phyloP scores from a whole-genome alignment of 495 filamentous ascomycete genomes.

The Oleoguttula mirabilis region DNA sequence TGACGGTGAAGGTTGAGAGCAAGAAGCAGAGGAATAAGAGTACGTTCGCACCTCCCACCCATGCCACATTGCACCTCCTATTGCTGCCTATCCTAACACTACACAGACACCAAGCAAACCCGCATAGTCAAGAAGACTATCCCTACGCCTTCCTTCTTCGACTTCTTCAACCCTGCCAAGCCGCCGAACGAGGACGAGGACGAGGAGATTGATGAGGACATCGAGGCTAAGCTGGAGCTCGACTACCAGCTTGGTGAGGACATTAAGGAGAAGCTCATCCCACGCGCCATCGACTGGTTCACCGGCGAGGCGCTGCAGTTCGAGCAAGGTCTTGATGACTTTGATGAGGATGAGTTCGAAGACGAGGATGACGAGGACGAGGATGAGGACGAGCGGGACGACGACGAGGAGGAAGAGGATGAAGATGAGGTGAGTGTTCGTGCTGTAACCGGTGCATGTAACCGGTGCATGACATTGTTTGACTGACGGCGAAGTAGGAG shows the following conservation, averaged over 20 bases:
- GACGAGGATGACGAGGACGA: slow-evolving; percentile 92
- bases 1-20: slow-evolving; percentile 88
- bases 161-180: slow-evolving; percentile 91
- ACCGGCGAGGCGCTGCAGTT: slow-evolving; percentile 96
- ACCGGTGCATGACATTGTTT: slow-evolving; percentile 16
- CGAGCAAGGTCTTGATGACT: slow-evolving; percentile 82
- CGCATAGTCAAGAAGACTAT: slow-evolving; percentile 98
- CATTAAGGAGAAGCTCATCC: slow-evolving; percentile 99
- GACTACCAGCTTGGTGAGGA: slow-evolving; percentile 99
- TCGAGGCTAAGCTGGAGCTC: slow-evolving; percentile 94
- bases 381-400: slow-evolving; percentile 74
- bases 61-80: not conserved
- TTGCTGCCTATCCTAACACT: not conserved
- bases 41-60: too few species aligned
- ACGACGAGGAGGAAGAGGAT: slow-evolving; percentile 77
- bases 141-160: slow-evolving; percentile 98
- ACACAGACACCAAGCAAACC: slow-evolving; percentile 96
- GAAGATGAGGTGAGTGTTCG: slow-evolving; percentile 73
- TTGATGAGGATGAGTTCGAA: slow-evolving; percentile 70
- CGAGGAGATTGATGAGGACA: slow-evolving; percentile 73
- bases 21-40: slow-evolving; percentile 99
- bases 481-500: slow-evolving; percentile 49
- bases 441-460: too few species aligned
- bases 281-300: slow-evolving; percentile 98
- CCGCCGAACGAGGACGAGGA: slow-evolving; percentile 63